Percentiles rank a stretch among this genome's conserved stretches.
Conservation (phyloP, 345 rosid genomes). For the Angophora floribunda region DNA sequence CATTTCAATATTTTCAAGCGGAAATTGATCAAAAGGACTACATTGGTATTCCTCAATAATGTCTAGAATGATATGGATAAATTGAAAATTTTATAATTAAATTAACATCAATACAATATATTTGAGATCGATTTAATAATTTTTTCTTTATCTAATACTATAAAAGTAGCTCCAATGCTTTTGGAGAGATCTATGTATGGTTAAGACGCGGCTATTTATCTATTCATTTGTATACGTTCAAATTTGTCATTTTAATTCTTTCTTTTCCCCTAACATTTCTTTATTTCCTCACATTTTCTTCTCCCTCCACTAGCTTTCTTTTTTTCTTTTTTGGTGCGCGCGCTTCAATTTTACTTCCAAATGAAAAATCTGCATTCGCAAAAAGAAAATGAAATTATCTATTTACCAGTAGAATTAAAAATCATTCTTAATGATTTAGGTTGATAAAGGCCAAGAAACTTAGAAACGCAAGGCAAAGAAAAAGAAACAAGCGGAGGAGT, state of each 20-base stretch:
- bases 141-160: background rate
- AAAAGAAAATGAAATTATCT: conserved; percentile 1
- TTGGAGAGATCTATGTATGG: background rate
- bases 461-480: background rate
- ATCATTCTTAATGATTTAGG: background rate
- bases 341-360: background rate
- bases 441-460: background rate
- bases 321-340: background rate
- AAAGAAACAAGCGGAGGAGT: background rate
- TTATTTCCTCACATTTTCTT: background rate
- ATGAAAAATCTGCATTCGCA: background rate
- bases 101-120: too few species aligned
- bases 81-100: too few species aligned
- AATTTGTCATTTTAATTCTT: background rate
- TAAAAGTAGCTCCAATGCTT: background rate
- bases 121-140: background rate
- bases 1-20: background rate
- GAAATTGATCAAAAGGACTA: background rate
- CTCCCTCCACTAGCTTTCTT: background rate
- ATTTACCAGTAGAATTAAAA: background rate
- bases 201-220: background rate
- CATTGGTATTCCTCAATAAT: background rate
- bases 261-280: background rate
- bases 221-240: background rate
- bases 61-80: background rate